A percentile compares a stretch with the other conserved stretches of the same genome.
Conservation (phyloP, 2,329 filamentous ascomycete species). For the Trichoderma guizhouense region DNA sequence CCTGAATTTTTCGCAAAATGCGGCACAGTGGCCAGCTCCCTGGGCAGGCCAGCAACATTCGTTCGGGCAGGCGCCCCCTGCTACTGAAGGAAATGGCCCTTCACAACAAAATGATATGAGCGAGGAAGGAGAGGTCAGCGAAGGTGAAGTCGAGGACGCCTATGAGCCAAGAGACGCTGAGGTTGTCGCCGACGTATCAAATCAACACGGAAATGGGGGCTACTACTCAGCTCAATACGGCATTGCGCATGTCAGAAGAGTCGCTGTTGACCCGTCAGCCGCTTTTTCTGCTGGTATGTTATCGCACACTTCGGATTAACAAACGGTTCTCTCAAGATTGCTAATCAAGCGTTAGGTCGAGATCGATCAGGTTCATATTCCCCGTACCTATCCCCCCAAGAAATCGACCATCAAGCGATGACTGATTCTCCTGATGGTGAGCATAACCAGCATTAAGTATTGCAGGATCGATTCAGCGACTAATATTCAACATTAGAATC, state of each 20-base stretch:
- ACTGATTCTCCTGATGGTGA: background rate
- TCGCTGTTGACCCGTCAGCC: background rate
- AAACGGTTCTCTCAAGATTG: background rate
- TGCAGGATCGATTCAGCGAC: background rate
- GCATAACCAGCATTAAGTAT: background rate
- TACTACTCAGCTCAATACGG: background rate
- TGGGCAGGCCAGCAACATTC: background rate
- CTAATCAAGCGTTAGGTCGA: conserved; percentile 24
- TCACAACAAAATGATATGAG: conserved; percentile 23
- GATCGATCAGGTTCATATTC: conserved; percentile 53
- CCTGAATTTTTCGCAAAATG: conserved; percentile 26
- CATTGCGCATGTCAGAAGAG: background rate
- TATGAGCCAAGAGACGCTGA: conserved; percentile 43
- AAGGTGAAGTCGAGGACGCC: conserved; percentile 59
- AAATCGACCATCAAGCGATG: conserved; percentile 33
- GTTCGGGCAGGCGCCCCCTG: background rate
- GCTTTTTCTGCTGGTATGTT: conserved; percentile 5
- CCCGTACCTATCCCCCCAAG: conserved; percentile 49
- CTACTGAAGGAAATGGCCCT: background rate
- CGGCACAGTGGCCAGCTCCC: conserved; percentile 11
- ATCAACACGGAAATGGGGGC: background rate
- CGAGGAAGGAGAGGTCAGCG: conserved; percentile 77
- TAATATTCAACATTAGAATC: background rate
- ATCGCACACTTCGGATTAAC: background rate
- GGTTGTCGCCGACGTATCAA: background rate